Conservation (phyloP, 176 grass and related monocot genomes). For the Secale cereale region DNA sequence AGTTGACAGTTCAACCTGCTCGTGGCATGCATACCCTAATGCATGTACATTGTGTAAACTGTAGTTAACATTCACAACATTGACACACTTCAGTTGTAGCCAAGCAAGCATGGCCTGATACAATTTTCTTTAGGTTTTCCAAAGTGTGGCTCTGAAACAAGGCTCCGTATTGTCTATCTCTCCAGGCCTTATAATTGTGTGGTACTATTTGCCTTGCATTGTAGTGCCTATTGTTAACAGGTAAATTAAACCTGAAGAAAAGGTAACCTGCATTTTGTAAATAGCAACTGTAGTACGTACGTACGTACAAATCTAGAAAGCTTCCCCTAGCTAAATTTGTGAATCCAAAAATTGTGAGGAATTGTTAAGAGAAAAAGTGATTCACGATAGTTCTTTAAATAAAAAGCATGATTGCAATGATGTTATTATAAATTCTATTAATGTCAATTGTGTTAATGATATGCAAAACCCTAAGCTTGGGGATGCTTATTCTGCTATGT, state of each 20-base stretch:
- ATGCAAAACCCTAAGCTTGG: no score
- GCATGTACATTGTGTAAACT: not conserved
- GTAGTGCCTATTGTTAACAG: not conserved
- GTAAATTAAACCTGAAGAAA: not conserved
- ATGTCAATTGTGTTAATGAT: no score
- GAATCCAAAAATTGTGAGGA: no score
- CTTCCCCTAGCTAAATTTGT: not conserved
- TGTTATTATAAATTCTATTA: no score
- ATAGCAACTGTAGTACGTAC: not conserved
- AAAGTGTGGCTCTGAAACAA: not conserved
- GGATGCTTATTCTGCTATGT: no score
- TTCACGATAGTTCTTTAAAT: no score
- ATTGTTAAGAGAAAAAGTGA: no score
- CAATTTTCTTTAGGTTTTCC: not conserved
- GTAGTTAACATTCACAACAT: no score
- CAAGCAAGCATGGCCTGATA: not conserved
- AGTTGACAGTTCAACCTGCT: not conserved
- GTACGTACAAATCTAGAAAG: not conserved
- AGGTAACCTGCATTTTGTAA: not conserved
- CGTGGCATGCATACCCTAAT: not conserved
- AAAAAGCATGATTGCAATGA: no score
- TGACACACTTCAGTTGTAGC: not conserved
- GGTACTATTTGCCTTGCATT: not conserved
- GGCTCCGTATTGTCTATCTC: no score
- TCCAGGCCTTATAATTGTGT: no score